phyloP scores from a whole-genome alignment of 1,284 basidiomycete species.

The Heterobasidion occidentale region DNA sequence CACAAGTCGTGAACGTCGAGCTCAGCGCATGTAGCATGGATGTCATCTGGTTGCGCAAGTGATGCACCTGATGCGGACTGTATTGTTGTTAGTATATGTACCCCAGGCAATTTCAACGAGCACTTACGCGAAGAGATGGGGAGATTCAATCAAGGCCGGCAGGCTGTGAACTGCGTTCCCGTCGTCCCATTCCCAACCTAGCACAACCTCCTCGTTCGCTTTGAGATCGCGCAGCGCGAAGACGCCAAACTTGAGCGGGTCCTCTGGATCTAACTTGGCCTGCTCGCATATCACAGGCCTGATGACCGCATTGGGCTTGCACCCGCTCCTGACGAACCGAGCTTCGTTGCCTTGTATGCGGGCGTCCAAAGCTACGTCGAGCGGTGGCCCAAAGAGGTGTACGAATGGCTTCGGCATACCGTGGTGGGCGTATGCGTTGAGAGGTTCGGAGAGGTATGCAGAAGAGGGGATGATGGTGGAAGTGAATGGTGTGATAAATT shows the following conservation, averaged over 20 bases:
- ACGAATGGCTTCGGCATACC: constrained; percentile 76
- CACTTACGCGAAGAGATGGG: constrained; percentile 49
- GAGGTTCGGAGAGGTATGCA: constrained; percentile 54
- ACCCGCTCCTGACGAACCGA: constrained; percentile 78
- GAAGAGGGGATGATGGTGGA: constrained; percentile 53
- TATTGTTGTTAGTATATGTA: constrained; percentile 15
- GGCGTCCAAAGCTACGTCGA: constrained; percentile 79
- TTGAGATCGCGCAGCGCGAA: constrained; percentile 78
- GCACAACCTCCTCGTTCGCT: constrained; percentile 79
- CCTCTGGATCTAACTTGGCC: constrained; percentile 24
- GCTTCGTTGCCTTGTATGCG: constrained; percentile 71
- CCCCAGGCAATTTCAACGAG: not conserved
- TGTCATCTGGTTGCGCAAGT: constrained; percentile 57
- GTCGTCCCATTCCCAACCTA: constrained; percentile 98
- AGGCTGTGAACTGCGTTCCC: constrained; percentile 81
- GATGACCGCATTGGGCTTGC: constrained; percentile 85
- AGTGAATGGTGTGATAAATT: constrained; percentile 48
- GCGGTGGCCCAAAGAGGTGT: constrained; percentile 72
- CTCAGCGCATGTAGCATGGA: constrained; percentile 67
- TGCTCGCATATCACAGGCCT: constrained; percentile 63
- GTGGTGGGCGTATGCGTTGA: constrained; percentile 64
- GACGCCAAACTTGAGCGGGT: constrained; percentile 68
- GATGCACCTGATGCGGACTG: constrained; percentile 43
- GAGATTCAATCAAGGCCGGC: constrained; percentile 58
- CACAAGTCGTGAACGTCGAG: constrained; percentile 73